Evolutionary conservation across 2,329 filamentous ascomycete species (phyloP).

Genomic region (Akanthomyces dipterigenus): DNA sequence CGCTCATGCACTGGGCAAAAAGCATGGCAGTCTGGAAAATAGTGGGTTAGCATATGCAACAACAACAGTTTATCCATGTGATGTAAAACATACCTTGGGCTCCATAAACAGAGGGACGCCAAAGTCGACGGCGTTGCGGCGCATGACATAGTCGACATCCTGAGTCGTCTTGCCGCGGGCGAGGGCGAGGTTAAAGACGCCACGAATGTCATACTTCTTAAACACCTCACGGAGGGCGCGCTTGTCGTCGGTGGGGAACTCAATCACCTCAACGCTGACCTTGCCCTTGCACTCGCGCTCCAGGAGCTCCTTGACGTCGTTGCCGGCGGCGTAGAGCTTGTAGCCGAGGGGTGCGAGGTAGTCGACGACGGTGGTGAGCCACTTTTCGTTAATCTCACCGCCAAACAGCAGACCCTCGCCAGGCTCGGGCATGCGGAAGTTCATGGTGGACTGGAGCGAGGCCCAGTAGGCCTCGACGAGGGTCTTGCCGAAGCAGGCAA

Average conservation of each 20-base stretch:
- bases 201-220: slow-evolving; percentile 91
- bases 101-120: slow-evolving; percentile 98
- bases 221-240: slow-evolving; percentile 90
- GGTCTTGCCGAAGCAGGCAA: slow-evolving; percentile 96
- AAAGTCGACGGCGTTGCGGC: slow-evolving; percentile 96
- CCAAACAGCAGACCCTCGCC: slow-evolving; percentile 94
- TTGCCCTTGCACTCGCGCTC: slow-evolving; percentile 63
- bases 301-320: slow-evolving; percentile 75
- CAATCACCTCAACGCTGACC: slow-evolving; percentile 78
- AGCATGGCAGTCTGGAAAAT: slow-evolving; percentile 74
- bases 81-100: slow-evolving; percentile 65
- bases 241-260: slow-evolving; percentile 96
- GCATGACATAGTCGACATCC: slow-evolving; percentile 97
- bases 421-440: slow-evolving; percentile 93
- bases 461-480: slow-evolving; percentile 97
- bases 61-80: neutral
- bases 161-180: slow-evolving; percentile 73
- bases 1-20: slow-evolving; percentile 94
- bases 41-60: slow-evolving; percentile 23
- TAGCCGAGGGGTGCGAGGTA: slow-evolving; percentile 85
- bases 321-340: slow-evolving; percentile 83
- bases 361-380: slow-evolving; percentile 74
- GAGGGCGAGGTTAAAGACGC: slow-evolving; percentile 90
- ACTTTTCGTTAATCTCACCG: slow-evolving; percentile 66
- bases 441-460: slow-evolving; percentile 94